Conservation (phyloP, 495 filamentous ascomycete species). For the Podospora tetraspora region DNA sequence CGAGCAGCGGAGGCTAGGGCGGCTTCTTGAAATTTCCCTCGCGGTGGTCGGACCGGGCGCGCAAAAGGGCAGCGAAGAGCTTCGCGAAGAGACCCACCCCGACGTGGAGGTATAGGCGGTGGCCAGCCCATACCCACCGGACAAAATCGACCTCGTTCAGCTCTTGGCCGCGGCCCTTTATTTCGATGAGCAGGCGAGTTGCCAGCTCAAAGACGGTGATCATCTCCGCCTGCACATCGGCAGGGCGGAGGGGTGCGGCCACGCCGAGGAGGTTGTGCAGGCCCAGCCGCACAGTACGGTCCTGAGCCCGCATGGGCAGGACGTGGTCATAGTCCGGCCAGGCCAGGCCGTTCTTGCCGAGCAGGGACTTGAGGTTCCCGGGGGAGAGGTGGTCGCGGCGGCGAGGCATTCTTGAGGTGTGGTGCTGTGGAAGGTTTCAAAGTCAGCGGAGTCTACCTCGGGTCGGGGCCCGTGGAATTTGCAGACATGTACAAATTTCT, state of each 20-base stretch:
- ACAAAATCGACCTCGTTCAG: background rate
- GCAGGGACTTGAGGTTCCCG: background rate
- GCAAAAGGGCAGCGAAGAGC: background rate
- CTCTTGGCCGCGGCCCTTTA: background rate
- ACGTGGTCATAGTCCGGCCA: background rate
- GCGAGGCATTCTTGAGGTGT: background rate
- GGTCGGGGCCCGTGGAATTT: background rate
- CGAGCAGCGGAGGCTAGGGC: background rate
- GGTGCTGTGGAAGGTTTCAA: background rate
- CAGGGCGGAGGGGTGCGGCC: background rate
- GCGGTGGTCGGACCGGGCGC: background rate
- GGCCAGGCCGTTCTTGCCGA: background rate
- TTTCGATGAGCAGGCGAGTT: background rate
- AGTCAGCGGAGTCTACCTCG: background rate
- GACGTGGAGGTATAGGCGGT: background rate
- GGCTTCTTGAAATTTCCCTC: background rate
- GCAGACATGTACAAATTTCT: background rate
- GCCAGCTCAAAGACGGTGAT: background rate
- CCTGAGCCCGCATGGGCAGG: background rate
- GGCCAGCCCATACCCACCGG: background rate
- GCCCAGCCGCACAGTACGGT: background rate
- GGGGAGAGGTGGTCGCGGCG: background rate
- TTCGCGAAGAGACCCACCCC: background rate
- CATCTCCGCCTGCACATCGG: background rate
- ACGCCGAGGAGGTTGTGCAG: background rate